Conservation (phyloP, 2,329 filamentous ascomycete genomes). For the Fusarium beomiforme region DNA sequence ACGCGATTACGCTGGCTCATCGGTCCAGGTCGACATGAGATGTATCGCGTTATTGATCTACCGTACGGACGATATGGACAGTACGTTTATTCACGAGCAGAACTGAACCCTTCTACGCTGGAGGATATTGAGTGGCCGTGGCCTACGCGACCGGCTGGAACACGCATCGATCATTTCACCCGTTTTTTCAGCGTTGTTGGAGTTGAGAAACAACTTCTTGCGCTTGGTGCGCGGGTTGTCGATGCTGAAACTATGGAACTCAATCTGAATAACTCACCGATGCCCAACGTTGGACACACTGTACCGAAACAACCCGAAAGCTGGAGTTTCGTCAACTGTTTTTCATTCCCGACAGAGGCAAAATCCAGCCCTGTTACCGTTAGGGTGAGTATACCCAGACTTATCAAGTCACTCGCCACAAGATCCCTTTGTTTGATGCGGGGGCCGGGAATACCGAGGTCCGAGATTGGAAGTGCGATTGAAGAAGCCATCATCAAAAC, state of each 20-base stretch:
- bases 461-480: constrained; percentile 41
- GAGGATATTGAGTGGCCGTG: constrained; percentile 37
- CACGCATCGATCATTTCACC: constrained; percentile 5
- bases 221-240: constrained; percentile 36
- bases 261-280: constrained; percentile 20
- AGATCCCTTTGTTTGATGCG: constrained; percentile 37
- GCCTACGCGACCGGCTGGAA: constrained; percentile 19
- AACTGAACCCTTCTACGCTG: constrained; percentile 26
- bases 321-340: constrained; percentile 44
- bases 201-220: constrained; percentile 41
- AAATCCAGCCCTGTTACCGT: constrained; percentile 25
- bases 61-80: constrained; percentile 41
- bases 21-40: constrained; percentile 35
- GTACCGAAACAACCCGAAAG: constrained; percentile 37
- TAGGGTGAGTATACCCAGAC: constrained; percentile 26
- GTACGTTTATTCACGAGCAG: constrained; percentile 32
- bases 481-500: constrained; percentile 35
- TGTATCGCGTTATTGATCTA: constrained; percentile 39
- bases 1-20: constrained; percentile 39
- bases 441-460: constrained; percentile 40
- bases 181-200: constrained; percentile 39
- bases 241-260: constrained; percentile 40
- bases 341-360: constrained; percentile 28
- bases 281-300: neutral
- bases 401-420: constrained; percentile 33